Percentiles rank a stretch among this genome's conserved stretches.
Conservation (phyloP, 257 asterid species). For the Leptodermis oblonga region DNA sequence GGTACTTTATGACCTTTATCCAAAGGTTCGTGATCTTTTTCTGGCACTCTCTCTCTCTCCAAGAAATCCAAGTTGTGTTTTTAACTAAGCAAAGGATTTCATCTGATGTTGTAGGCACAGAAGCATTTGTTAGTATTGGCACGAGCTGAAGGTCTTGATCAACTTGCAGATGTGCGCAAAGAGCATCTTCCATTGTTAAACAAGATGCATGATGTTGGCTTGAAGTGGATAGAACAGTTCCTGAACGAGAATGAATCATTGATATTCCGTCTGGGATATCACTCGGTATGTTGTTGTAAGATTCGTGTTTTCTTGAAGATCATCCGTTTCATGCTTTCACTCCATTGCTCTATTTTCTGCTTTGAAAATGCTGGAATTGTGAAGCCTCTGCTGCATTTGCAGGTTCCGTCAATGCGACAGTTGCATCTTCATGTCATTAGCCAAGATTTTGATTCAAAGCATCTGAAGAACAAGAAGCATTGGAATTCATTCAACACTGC, state of each 20-base stretch:
- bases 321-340: neutral
- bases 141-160: constrained; percentile 66
- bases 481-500: constrained; percentile 88
- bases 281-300: constrained; percentile 40
- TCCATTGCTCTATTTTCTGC: no score
- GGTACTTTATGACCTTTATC: constrained; percentile 83
- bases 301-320: neutral
- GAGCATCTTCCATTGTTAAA: constrained; percentile 61
- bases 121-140: constrained; percentile 68
- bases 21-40: constrained; percentile 56
- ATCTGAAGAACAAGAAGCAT: constrained; percentile 82
- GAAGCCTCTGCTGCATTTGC: constrained; percentile 4
- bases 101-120: constrained; percentile 53
- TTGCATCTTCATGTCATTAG: constrained; percentile 91
- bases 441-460: constrained; percentile 77
- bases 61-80: neutral
- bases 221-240: constrained; percentile 68
- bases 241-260: constrained; percentile 46
- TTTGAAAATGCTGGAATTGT: neutral
- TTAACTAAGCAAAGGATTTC: neutral
- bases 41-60: constrained; percentile 8
- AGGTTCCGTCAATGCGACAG: constrained; percentile 92
- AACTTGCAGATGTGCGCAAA: constrained; percentile 50
- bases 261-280: constrained; percentile 86
- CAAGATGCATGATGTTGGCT: constrained; percentile 67